phyloP scores from a whole-genome alignment of 768 basidiomycete species.

The Zangia roseola region DNA sequence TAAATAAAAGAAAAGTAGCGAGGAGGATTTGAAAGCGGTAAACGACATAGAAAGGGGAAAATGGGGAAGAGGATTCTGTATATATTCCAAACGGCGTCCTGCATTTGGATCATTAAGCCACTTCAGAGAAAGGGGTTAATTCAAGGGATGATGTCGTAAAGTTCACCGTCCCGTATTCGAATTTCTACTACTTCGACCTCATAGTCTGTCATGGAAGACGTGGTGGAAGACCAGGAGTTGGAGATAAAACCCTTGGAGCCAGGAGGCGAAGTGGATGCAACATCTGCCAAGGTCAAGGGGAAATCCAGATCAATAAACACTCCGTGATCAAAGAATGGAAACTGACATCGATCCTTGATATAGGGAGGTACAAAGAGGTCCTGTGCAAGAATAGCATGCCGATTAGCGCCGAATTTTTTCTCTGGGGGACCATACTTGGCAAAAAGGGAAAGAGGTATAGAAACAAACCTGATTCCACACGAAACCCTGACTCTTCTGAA shows the following conservation, averaged over 20 bases:
- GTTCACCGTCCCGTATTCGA: constrained; percentile 74
- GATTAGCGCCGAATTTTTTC: not conserved
- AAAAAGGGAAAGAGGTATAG: too few relatives aligned
- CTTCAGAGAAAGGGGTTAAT: not conserved
- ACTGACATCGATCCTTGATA: constrained; percentile 86
- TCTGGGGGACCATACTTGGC: too few relatives aligned
- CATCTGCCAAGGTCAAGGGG: constrained; percentile 44
- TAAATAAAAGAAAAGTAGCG: not conserved
- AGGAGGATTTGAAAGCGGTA: constrained; percentile 7
- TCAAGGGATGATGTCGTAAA: constrained; percentile 72
- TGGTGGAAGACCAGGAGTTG: constrained; percentile 65
- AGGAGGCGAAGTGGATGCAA: constrained; percentile 81
- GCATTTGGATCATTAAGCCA: constrained; percentile 11
- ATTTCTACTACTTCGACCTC: constrained; percentile 90
- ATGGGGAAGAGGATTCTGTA: constrained; percentile 3
- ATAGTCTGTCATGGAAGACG: constrained; percentile 68
- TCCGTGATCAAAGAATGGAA: constrained; percentile 20
- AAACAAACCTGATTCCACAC: constrained; percentile 86
- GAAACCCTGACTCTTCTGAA: constrained; percentile 84
- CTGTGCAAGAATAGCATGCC: constrained; percentile 35
- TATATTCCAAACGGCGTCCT: constrained; percentile 12
- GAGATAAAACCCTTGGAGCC: constrained; percentile 65
- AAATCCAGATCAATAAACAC: constrained; percentile 9
- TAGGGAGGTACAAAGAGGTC: constrained; percentile 87
- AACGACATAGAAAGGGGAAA: not conserved